Base-by-base conservation (phyloP, 306 rosid genomes). In the Cucurbita moschata region DNA sequence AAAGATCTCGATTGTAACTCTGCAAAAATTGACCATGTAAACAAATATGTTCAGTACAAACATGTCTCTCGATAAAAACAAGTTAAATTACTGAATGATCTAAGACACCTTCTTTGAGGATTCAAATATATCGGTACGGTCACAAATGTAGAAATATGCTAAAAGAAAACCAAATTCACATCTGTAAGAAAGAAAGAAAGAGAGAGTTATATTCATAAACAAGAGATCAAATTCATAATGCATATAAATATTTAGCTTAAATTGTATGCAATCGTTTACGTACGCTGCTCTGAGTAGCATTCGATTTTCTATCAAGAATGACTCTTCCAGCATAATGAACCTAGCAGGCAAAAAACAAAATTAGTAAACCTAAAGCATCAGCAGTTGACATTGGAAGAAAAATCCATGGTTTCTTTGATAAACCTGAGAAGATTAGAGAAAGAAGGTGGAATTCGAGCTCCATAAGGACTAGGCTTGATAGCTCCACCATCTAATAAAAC, bases 1-100 rank as follows among this genome's bases (percentile, higher is more conserved):
- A 94, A 69, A 94, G 85, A 81, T 94, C 99, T 83, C 96, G 89
- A 73, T 89, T 94, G 88, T 89, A 94, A 83, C 84, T 89, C 99
- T 94, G 99, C 85, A 86, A 52, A 81, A 76, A 67, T 73, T 75
- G 60, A 81, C 16, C n/a, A 75, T 75, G 18, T 19, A 35, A 74
- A 47, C 76, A 46, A 46, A 46, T 11, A 46, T 11, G 10, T 9
- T 46, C 51, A 46, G 51, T 46, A 46, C 51, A 46, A 46, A 13
- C 16, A 3, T 12, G 15, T 47, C 14, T 47, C 15, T 0, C 0
- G 1, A 11, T 3, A 11, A 47, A 4, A 47, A 47, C 4, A 12
- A 11, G 53, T 49, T 49, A 4, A 49, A 49, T 49, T 12, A 49
- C 53, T 49, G 16, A 13, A 49, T 12, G 60, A 55, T 37, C 12